Evolutionary conservation across 257 asterid species (phyloP).

Genomic region (Solanum etuberosum): DNA sequence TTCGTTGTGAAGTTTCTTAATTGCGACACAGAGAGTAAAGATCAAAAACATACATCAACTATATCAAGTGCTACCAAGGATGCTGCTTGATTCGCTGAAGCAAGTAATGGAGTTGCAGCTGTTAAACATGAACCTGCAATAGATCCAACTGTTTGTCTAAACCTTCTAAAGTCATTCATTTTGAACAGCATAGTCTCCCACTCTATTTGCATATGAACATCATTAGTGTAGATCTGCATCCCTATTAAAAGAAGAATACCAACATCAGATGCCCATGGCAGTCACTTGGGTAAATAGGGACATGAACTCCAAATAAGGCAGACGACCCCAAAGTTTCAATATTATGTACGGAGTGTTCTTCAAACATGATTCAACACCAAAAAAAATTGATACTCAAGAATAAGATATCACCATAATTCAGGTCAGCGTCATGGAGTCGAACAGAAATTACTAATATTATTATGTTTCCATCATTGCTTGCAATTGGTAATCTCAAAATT

Average conservation of each 20-base stretch:
- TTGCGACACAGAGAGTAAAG: not conserved
- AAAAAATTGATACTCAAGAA: not conserved
- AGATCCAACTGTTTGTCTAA: slow-evolving; percentile 73
- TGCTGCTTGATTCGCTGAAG: slow-evolving; percentile 64
- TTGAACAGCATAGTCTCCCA: slow-evolving; percentile 65
- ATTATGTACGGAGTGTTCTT: not conserved
- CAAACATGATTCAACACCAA: not conserved
- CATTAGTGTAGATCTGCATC: slow-evolving; percentile 9
- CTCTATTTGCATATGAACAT: slow-evolving; percentile 28
- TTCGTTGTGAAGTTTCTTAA: not conserved
- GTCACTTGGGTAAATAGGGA: not conserved
- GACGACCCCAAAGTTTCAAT: not conserved
- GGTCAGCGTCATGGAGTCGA: not conserved
- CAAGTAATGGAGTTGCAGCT: slow-evolving; percentile 71
- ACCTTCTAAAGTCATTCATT: slow-evolving; percentile 67
- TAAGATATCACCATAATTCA: not conserved
- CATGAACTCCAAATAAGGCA: not conserved
- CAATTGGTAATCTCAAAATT: not conserved
- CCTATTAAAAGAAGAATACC: slow-evolving; percentile 1
- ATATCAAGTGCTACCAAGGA: slow-evolving; percentile 64
- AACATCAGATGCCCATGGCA: not conserved
- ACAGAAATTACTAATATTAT: not conserved
- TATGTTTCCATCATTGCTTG: not conserved
- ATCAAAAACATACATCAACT: slow-evolving; percentile 42
- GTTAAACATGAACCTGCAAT: slow-evolving; percentile 69